A percentile compares a stretch with the other conserved stretches of the same genome.
These are phyloP conservation scores for Medicago lupulina DNA, from an alignment of 306 rosid genomes.

Conservation along the genomic window DNA sequence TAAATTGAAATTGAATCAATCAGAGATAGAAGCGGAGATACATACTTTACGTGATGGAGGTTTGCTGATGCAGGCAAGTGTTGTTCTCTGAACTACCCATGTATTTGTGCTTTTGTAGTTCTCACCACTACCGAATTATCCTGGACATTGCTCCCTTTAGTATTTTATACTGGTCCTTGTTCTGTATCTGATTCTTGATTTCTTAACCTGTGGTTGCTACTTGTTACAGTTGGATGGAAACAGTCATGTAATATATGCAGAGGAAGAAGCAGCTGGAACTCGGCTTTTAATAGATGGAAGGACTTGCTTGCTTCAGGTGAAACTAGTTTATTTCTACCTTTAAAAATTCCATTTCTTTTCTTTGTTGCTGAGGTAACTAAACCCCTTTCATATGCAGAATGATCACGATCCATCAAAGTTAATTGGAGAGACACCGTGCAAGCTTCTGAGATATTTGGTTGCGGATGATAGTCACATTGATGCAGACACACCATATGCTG, in stretches of 20 bases:
- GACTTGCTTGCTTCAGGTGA: slow-evolving; percentile 99
- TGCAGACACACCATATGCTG: slow-evolving; percentile 93
- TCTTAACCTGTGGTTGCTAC: slow-evolving; percentile 44
- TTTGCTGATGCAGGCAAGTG: slow-evolving; percentile 98
- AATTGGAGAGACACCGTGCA: slow-evolving; percentile 97
- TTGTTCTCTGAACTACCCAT: slow-evolving; percentile 41
- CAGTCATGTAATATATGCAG: slow-evolving; percentile 96
- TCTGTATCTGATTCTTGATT: slow-evolving; percentile 28
- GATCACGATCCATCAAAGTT: slow-evolving; percentile 97
- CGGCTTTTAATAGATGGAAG: slow-evolving; percentile 99
- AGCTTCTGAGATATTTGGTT: slow-evolving; percentile 83
- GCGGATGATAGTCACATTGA: slow-evolving; percentile 77
- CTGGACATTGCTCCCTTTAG: neutral
- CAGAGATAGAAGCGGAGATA: slow-evolving; percentile 94
- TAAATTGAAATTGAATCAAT: slow-evolving; percentile 73
- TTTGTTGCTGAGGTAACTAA: slow-evolving; percentile 42
- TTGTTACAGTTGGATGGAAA: slow-evolving; percentile 91
- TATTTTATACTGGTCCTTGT: slow-evolving; percentile 1
- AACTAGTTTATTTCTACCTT: slow-evolving; percentile 36
- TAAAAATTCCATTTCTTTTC: slow-evolving; percentile 10
- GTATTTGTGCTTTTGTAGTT: slow-evolving; percentile 23
- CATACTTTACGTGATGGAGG: slow-evolving; percentile 99
- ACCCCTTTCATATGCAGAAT: slow-evolving; percentile 62
- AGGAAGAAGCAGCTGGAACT: slow-evolving; percentile 99
- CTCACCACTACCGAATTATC: neutral